A percentile compares a stretch with the other conserved stretches of the same genome.
These are phyloP conservation scores for Hsuehochloa calcarea DNA, from an alignment of 176 grass and related monocot species.

Conservation along the genomic window DNA sequence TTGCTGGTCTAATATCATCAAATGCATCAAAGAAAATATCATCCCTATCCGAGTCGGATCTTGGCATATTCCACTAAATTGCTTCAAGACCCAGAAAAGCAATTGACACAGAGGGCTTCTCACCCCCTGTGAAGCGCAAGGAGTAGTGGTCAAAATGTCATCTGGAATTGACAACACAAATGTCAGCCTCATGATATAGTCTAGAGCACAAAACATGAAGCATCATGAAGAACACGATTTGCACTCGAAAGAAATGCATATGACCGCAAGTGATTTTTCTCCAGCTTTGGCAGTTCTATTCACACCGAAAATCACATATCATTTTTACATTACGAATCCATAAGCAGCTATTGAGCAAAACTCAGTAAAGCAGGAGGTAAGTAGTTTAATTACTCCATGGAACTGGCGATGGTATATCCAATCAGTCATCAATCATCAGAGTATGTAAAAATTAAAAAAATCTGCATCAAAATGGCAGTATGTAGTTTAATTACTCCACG, in stretches of 20 bases:
- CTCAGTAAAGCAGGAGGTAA: not conserved
- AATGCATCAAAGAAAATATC: slow-evolving; percentile 75
- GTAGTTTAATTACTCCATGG: not conserved
- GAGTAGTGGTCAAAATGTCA: slow-evolving; percentile 17
- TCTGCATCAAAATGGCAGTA: not conserved
- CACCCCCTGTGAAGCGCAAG: not conserved
- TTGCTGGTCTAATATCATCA: slow-evolving; percentile 45
- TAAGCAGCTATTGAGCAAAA: not conserved
- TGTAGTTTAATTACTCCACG: not conserved
- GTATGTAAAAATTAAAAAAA: not conserved
- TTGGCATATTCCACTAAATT: slow-evolving; percentile 46
- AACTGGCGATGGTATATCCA: not conserved
- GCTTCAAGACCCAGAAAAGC: not conserved
- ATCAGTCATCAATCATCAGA: not conserved
- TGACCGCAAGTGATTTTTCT: not conserved
- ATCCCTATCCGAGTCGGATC: slow-evolving; percentile 48
- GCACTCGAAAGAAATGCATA: not conserved
- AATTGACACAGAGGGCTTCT: not conserved
- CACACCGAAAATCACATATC: not conserved
- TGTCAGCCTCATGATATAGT: not conserved
- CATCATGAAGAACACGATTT: not conserved
- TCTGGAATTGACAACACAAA: slow-evolving; percentile 22
- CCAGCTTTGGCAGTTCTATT: not conserved
- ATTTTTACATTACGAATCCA: not conserved
- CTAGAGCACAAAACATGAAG: not conserved